phyloP scores from a whole-genome alignment of 116 monocot genomes.

The Posidonia oceanica region DNA sequence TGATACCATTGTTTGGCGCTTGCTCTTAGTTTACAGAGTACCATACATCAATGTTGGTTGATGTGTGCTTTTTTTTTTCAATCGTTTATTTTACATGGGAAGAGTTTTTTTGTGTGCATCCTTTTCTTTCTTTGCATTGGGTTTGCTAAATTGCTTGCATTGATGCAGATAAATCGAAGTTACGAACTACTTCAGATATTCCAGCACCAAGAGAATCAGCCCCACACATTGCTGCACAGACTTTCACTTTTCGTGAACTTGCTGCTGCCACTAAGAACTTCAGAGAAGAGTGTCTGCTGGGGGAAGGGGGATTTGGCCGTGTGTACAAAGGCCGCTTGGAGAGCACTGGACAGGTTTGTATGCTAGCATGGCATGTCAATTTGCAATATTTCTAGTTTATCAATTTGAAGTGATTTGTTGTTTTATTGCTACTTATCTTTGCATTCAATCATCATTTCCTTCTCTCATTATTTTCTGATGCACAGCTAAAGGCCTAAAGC shows the following conservation, averaged over 20 bases:
- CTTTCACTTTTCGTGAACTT: slow-evolving; percentile 61
- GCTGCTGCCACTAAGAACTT: slow-evolving; percentile 64
- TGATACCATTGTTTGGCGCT: too few species aligned
- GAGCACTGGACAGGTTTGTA: slow-evolving; percentile 40
- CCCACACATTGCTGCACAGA: slow-evolving; percentile 47
- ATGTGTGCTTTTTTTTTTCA: too few species aligned
- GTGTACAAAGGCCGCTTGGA: slow-evolving; percentile 63
- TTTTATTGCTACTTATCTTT: background rate
- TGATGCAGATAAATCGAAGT: slow-evolving; percentile 32
- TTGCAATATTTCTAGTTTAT: background rate
- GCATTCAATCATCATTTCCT: too few species aligned
- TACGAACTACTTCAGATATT: slow-evolving; percentile 16
- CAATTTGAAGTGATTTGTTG: background rate
- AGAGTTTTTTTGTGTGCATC: background rate
- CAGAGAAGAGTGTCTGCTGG: slow-evolving; percentile 51
- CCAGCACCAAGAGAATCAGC: slow-evolving; percentile 17
- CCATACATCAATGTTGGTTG: too few species aligned
- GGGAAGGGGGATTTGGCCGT: slow-evolving; percentile 73
- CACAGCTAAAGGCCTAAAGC: background rate
- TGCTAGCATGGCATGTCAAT: background rate
- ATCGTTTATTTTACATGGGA: background rate
- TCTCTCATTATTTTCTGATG: background rate
- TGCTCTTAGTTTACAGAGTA: too few species aligned
- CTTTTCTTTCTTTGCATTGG: background rate
- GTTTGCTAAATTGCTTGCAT: background rate